Evolutionary conservation across 805 yeast genomes (phyloP).

Genomic region (Candida fluviatilis): DNA sequence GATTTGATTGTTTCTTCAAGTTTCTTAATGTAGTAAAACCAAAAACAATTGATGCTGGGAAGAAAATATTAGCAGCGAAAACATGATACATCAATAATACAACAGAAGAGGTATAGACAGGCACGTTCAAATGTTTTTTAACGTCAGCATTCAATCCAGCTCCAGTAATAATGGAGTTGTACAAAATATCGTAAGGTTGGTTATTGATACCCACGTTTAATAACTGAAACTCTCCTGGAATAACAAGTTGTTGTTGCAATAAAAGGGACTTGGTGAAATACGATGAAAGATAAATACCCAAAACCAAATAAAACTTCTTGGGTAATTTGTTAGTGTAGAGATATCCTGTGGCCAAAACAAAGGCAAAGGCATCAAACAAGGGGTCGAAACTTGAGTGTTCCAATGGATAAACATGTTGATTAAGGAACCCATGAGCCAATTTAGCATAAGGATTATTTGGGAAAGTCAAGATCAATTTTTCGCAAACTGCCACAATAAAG

Average conservation of each 20-base stretch:
- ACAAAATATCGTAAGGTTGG: background rate
- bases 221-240: constrained; percentile 1
- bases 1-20: background rate
- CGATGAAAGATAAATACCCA: constrained; percentile 1
- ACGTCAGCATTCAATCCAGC: background rate
- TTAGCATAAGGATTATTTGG: background rate
- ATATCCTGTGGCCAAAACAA: constrained; percentile 1
- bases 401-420: background rate
- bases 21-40: constrained; percentile 1
- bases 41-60: constrained; percentile 1
- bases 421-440: background rate
- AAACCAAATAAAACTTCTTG: constrained; percentile 1
- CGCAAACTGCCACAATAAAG: background rate
- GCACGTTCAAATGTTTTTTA: background rate
- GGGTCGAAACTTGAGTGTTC: background rate
- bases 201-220: background rate
- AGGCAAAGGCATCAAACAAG: background rate
- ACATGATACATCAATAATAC: background rate
- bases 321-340: constrained; percentile 1
- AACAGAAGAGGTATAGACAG: background rate
- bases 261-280: background rate
- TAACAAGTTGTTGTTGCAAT: background rate
- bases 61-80: background rate
- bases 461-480: background rate
- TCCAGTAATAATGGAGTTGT: constrained; percentile 3